A percentile compares a stretch with the other conserved stretches of the same genome.
phyloP scores from a whole-genome alignment of 306 rosid genomes.

The Cucumis sativus region DNA sequence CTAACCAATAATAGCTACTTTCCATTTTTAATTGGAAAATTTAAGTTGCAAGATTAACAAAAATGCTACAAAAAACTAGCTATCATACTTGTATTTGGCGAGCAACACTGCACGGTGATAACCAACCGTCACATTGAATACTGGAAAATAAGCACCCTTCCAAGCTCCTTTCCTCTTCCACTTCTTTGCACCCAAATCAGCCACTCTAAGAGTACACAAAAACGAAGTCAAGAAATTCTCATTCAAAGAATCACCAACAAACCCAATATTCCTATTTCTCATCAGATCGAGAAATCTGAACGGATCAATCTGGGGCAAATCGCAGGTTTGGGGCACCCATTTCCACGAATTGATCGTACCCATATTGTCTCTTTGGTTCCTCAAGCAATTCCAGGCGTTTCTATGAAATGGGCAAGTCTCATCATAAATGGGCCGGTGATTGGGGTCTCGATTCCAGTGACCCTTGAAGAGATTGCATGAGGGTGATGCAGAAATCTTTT shows the following conservation, averaged over 20 bases:
- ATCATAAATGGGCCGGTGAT: constrained; percentile 50
- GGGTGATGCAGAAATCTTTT: constrained; percentile 11
- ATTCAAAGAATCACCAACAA: constrained; percentile 76
- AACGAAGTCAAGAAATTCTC: constrained; percentile 75
- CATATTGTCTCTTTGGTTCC: constrained; percentile 59
- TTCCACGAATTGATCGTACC: constrained; percentile 62
- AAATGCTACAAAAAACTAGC: background rate
- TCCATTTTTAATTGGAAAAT: background rate
- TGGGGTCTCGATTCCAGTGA: constrained; percentile 50
- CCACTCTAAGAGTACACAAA: constrained; percentile 55
- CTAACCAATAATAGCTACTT: background rate
- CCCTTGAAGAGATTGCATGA: constrained; percentile 50
- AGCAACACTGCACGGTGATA: constrained; percentile 91
- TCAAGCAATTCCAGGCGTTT: constrained; percentile 81
- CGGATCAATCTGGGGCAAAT: constrained; percentile 53
- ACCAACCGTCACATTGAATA: constrained; percentile 57
- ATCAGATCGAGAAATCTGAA: constrained; percentile 38
- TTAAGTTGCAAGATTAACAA: background rate
- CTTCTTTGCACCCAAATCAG: constrained; percentile 54
- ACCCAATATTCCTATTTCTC: constrained; percentile 65
- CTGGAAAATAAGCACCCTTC: constrained; percentile 88
- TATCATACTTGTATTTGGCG: constrained; percentile 54
- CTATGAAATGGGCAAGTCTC: constrained; percentile 76
- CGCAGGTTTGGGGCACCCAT: constrained; percentile 59
- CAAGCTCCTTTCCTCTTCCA: constrained; percentile 91